Percentiles rank a stretch among this genome's conserved stretches.
Evolutionary conservation across 2,329 filamentous ascomycete genomes (phyloP).

Genomic region (Pseudogymnoascus sp.): DNA sequence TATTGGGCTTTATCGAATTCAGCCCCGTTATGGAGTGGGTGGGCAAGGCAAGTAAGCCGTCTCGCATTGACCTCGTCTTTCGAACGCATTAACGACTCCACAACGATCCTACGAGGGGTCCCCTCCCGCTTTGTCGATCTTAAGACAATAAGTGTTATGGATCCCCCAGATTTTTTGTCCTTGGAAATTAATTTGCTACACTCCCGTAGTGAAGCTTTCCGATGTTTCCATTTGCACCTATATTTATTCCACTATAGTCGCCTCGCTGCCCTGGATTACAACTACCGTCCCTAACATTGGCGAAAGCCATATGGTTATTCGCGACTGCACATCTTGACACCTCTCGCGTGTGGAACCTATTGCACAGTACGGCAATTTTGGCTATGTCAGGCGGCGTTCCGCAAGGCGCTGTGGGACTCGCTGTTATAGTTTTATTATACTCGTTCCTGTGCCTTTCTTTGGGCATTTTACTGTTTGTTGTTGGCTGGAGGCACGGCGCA

Average conservation of each 20-base stretch:
- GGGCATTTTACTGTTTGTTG: constrained; percentile 1
- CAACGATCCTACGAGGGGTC: background rate
- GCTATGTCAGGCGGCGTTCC: constrained; percentile 8
- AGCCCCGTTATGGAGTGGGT: background rate
- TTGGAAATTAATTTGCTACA: background rate
- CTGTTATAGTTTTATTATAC: constrained; percentile 9
- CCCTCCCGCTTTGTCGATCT: background rate
- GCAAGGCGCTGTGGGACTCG: background rate
- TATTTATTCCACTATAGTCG: background rate
- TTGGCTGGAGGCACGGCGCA: constrained; percentile 9
- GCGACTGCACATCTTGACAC: background rate
- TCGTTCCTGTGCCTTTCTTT: constrained; percentile 5
- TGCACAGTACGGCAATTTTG: background rate
- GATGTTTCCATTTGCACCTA: background rate
- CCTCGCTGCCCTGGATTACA: background rate
- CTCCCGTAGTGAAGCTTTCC: background rate
- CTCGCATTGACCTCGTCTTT: background rate
- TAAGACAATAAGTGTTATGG: background rate
- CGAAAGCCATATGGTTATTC: background rate
- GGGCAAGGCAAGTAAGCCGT: background rate
- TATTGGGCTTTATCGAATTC: background rate
- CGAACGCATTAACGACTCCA: background rate
- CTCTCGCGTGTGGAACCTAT: background rate
- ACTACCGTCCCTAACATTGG: background rate
- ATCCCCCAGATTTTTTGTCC: background rate